These are phyloP conservation scores for Endoconidiophora laricicola DNA, from an alignment of 2,329 filamentous ascomycete species.

Conservation along the genomic window DNA sequence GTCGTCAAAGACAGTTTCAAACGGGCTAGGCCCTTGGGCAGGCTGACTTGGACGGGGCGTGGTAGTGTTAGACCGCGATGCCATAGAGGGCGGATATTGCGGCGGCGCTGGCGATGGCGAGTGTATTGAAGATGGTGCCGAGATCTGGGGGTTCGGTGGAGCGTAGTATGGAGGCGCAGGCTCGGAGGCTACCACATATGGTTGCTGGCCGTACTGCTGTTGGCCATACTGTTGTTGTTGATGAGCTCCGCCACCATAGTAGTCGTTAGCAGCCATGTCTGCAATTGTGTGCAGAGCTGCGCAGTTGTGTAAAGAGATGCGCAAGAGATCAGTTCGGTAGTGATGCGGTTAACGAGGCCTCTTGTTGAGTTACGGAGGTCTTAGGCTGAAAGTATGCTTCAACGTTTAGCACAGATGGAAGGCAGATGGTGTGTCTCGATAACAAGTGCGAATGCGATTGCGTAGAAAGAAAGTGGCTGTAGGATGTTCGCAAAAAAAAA, in stretches of 20 bases:
- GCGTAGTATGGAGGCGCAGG: slow-evolving; percentile 11
- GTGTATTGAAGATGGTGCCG: neutral
- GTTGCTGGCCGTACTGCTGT: slow-evolving; percentile 6
- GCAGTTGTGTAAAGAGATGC: neutral
- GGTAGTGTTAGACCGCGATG: slow-evolving; percentile 16
- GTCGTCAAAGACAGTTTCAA: slow-evolving; percentile 52
- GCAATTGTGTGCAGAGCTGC: neutral
- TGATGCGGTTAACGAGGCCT: neutral
- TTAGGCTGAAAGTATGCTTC: no score
- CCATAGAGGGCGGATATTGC: slow-evolving; percentile 12
- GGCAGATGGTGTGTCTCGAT: neutral
- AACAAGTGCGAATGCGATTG: neutral
- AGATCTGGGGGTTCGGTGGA: neutral
- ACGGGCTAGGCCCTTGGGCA: slow-evolving; percentile 31
- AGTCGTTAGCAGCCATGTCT: slow-evolving; percentile 13
- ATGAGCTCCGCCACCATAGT: slow-evolving; percentile 11
- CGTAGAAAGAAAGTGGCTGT: neutral
- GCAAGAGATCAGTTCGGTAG: neutral
- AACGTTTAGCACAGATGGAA: no score
- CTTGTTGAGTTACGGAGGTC: no score
- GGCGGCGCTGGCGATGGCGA: slow-evolving; percentile 8
- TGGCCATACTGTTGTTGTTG: slow-evolving; percentile 7
- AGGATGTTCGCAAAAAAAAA: neutral
- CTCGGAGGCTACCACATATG: slow-evolving; percentile 4
- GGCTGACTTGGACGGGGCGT: slow-evolving; percentile 12